Evolutionary conservation across 2,329 filamentous ascomycete genomes (phyloP), one percentile per base, ranked within the genome.

Genomic region (Cladosporium sp.): DNA sequence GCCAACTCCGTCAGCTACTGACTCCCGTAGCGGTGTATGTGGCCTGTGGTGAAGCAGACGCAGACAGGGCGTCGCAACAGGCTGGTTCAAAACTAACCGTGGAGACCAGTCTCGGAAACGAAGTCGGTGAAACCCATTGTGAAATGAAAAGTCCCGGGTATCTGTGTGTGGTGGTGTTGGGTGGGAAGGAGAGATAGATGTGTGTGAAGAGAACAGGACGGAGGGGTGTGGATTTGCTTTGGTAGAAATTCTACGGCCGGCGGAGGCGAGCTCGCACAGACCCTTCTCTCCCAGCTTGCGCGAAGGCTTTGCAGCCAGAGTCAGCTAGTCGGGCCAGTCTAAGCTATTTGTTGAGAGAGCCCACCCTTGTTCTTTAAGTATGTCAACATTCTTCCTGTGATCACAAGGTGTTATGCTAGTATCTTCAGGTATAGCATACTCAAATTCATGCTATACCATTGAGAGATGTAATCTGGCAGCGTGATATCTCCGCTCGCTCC

Each of bases 41-140:
- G n/a, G 32, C 38, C 18, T 49, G 49, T 38, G 46, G 40, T 32
- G 38, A 22, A 47, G 33, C 9, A 20, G 25, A 19, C 42, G 35
- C 29, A 12, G 12, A 19, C 35, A 43, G 22, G n/a, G 32, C 32
- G 13, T 35, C 32, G 32, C 32, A n/a, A n/a, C n/a, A n/a, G 32
- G 13, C n/a, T 35, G 11, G 32, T 4, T 27, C 9, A 40, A 51
- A 56, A 73, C 78, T 62, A 76, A 80, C 78, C 64, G 65, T 78
- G 75, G 55, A 84, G 72, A 67, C 83, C 83, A 73, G 81, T 73
- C 69, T 84, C 82, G 69, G 79, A 77, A 63, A 82, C 67, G 64
- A 86, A 74, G 69, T 86, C 82, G 70, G 78, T 74, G 78, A 86
- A 86, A 70, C 83, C 83, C 83, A 86, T 86, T 63, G 67, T 80